Conservation (phyloP, 2,329 filamentous ascomycete genomes). For the Beauveria asiatica region DNA sequence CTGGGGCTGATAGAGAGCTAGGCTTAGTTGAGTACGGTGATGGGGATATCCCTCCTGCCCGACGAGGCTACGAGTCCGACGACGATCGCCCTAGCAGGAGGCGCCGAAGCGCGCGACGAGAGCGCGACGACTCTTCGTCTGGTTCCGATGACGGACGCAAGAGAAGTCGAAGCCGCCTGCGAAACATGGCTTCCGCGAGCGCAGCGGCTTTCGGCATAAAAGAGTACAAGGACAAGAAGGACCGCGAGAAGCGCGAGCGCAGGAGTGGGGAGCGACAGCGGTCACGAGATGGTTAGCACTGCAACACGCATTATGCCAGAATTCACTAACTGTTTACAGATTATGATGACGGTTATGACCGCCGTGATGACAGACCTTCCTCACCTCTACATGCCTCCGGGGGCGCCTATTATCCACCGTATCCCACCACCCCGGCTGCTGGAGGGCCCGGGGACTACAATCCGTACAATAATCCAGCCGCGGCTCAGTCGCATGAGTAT, state of each 20-base stretch:
- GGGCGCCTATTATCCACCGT: conserved; percentile 40
- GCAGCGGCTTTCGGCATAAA: conserved; percentile 57
- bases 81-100: not conserved
- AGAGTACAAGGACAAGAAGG: conserved; percentile 45
- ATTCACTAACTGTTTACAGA: conserved; percentile 19
- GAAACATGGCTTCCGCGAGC: conserved; percentile 48
- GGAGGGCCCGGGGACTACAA: conserved; percentile 23
- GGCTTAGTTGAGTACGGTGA: conserved; percentile 60
- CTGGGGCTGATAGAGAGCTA: conserved; percentile 55
- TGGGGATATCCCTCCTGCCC: conserved; percentile 42
- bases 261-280: conserved; percentile 19
- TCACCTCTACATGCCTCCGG: conserved; percentile 44
- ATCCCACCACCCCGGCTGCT: conserved; percentile 24
- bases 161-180: conserved; percentile 45
- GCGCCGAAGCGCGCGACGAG: conserved; percentile 30
- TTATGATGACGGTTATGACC: conserved; percentile 30
- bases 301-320: not conserved
- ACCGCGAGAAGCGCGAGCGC: conserved; percentile 34
- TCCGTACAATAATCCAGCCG: conserved; percentile 27
- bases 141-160: conserved; percentile 31
- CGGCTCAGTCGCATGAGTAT: conserved; percentile 27
- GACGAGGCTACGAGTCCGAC: conserved; percentile 28
- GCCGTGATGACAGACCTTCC: conserved; percentile 29
- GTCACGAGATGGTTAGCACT: conserved; percentile 17
- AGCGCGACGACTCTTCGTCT: conserved; percentile 22